phyloP scores from a whole-genome alignment of 148 eudicot genomes.

The Arctostaphylos glauca region DNA sequence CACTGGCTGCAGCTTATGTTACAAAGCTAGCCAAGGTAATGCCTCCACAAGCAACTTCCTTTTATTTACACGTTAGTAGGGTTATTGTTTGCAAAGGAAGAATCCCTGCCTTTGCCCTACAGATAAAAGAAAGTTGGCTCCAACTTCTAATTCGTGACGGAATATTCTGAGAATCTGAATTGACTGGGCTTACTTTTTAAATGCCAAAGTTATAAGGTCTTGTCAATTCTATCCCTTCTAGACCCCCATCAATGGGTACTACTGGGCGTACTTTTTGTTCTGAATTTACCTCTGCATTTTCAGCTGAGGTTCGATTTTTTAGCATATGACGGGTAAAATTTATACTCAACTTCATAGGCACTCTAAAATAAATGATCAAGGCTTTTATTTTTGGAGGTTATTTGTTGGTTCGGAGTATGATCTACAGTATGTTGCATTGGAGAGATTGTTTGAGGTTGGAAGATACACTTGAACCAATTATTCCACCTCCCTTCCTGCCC shows the following conservation, averaged over 20 bases:
- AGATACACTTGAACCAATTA: neutral
- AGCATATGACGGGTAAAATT: neutral
- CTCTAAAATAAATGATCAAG: neutral
- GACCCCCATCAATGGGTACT: neutral
- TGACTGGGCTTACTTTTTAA: neutral
- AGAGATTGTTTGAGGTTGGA: neutral
- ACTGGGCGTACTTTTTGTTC: neutral
- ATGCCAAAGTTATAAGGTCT: no score
- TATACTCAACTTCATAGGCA: neutral
- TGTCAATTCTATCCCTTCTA: neutral
- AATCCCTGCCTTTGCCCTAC: neutral
- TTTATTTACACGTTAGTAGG: neutral
- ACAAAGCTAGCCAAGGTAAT: slow-evolving; percentile 85
- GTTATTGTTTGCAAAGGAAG: neutral
- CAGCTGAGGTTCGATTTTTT: neutral
- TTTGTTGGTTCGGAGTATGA: neutral
- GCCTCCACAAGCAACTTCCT: neutral
- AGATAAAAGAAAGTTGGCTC: neutral
- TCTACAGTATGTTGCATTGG: neutral
- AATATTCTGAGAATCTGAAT: neutral
- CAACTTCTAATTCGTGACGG: neutral
- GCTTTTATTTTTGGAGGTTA: neutral
- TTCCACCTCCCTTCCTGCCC: neutral
- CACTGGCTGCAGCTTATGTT: slow-evolving; percentile 82
- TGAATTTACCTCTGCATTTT: neutral